Conservation (phyloP, 306 rosid genomes). For the Alnus glutinosa region DNA sequence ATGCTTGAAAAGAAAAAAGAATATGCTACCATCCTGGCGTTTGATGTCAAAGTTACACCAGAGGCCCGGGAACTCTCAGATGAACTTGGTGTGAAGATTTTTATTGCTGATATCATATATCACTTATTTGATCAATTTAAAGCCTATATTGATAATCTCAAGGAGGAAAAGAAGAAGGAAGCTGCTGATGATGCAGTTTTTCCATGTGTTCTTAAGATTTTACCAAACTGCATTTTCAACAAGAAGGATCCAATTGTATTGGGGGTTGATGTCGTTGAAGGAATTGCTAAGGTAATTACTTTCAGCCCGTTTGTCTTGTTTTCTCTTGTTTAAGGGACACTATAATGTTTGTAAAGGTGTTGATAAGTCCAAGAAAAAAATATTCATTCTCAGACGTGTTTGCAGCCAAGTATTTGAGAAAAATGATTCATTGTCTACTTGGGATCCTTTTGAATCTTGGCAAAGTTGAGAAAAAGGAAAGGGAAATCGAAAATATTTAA, state of each 20-base stretch:
- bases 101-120: slow-evolving; percentile 89
- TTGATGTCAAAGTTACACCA: slow-evolving; percentile 95
- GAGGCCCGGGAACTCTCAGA: slow-evolving; percentile 94
- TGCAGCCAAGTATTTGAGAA: not conserved
- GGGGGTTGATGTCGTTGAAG: slow-evolving; percentile 94
- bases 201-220: slow-evolving; percentile 76
- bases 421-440: not conserved
- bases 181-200: slow-evolving; percentile 92
- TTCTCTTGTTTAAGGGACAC: not conserved
- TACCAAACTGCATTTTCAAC: slow-evolving; percentile 87
- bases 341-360: slow-evolving; percentile 8
- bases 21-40: slow-evolving; percentile 85
- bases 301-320: slow-evolving; percentile 1
- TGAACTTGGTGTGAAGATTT: slow-evolving; percentile 79
- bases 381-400: not conserved
- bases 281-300: slow-evolving; percentile 74
- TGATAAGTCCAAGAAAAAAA: not conserved
- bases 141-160: slow-evolving; percentile 83
- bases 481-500: not conserved
- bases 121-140: slow-evolving; percentile 89
- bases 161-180: slow-evolving; percentile 94
- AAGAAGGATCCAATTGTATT: slow-evolving; percentile 96
- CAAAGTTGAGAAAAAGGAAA: not conserved
- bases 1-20: slow-evolving; percentile 94
- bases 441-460: not conserved